Conservation (phyloP, 352 stramenopile genomes). For the Phytophthora meadii region DNA sequence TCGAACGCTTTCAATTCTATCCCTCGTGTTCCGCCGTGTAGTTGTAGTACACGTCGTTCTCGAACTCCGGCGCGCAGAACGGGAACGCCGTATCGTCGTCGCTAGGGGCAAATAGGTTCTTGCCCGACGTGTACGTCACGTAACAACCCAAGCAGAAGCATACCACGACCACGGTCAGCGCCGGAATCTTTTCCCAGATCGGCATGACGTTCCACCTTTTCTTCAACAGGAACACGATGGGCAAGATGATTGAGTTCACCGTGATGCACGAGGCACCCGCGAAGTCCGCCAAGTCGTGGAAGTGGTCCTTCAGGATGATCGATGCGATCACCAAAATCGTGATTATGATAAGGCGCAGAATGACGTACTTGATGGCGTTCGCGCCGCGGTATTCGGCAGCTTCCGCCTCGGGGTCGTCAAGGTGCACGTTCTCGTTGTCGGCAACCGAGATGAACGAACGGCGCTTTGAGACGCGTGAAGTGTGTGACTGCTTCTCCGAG, state of each 20-base stretch:
- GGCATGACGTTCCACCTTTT: slow-evolving; percentile 33
- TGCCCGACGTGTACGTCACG: slow-evolving; percentile 39
- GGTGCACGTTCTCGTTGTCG: slow-evolving; percentile 40
- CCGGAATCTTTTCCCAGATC: slow-evolving; percentile 36
- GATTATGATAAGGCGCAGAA: slow-evolving; percentile 48
- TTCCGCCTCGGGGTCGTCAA: slow-evolving; percentile 20
- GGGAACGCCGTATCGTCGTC: slow-evolving; percentile 40
- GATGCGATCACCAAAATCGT: slow-evolving; percentile 40
- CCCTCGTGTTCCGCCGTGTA: slow-evolving; percentile 42
- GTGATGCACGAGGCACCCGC: slow-evolving; percentile 51
- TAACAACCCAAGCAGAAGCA: slow-evolving; percentile 42
- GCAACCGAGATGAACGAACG: slow-evolving; percentile 48
- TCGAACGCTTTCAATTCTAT: slow-evolving; percentile 1
- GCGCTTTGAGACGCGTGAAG: slow-evolving; percentile 35
- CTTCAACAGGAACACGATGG: slow-evolving; percentile 50
- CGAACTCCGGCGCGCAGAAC: slow-evolving; percentile 43
- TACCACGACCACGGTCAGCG: slow-evolving; percentile 29
- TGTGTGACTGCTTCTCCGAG: slow-evolving; percentile 19
- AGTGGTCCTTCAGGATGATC: slow-evolving; percentile 55
- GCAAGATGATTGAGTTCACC: slow-evolving; percentile 53
- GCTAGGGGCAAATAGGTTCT: slow-evolving; percentile 35
- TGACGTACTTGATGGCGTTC: slow-evolving; percentile 50
- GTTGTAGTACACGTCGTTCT: slow-evolving; percentile 52
- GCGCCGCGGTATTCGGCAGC: slow-evolving; percentile 41
- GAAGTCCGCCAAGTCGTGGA: slow-evolving; percentile 53